Conservation (phyloP, 805 yeast genomes). For the Priceomyces carsonii region DNA sequence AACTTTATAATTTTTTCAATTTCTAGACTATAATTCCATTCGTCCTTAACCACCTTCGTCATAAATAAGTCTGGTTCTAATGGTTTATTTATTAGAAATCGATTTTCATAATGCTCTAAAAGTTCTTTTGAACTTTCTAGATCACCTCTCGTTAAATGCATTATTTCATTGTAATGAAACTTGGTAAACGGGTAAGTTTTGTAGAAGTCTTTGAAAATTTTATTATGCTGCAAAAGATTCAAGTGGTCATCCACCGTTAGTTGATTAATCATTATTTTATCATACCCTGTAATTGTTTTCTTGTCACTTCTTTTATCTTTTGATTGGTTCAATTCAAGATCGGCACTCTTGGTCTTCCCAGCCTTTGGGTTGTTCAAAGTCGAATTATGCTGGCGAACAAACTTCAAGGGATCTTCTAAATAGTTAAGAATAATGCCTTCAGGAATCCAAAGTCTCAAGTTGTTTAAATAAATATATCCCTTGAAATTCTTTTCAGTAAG, state of each 20-base stretch:
- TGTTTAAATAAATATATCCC: conserved; percentile 50
- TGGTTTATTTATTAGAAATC: conserved; percentile 16
- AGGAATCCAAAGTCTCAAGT: conserved; percentile 56
- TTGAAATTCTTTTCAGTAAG: conserved; percentile 37
- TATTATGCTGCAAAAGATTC: conserved; percentile 24
- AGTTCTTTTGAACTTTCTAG: conserved; percentile 3
- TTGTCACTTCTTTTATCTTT: conserved; percentile 9
- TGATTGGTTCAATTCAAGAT: too few species aligned
- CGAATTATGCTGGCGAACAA: conserved; percentile 13
- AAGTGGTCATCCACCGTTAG: conserved; percentile 24
- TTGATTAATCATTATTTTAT: conserved; percentile 18
- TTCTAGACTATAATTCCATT: conserved; percentile 24
- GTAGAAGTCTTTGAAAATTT: conserved; percentile 26
- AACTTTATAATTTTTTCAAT: conserved; percentile 12
- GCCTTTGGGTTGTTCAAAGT: neutral
- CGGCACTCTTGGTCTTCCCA: conserved; percentile 1
- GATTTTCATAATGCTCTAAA: conserved; percentile 3
- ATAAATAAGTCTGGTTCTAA: conserved; percentile 30
- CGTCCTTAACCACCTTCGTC: conserved; percentile 15
- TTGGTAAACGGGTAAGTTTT: conserved; percentile 22
- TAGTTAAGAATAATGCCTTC: conserved; percentile 27
- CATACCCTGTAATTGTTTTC: conserved; percentile 14
- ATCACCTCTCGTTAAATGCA: conserved; percentile 11
- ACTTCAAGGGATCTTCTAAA: conserved; percentile 19
- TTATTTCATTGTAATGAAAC: conserved; percentile 29